Percentiles rank a stretch among this genome's conserved stretches.
Conservation (phyloP, 495 filamentous ascomycete species). For the Staphylotrichum tortipilum region DNA sequence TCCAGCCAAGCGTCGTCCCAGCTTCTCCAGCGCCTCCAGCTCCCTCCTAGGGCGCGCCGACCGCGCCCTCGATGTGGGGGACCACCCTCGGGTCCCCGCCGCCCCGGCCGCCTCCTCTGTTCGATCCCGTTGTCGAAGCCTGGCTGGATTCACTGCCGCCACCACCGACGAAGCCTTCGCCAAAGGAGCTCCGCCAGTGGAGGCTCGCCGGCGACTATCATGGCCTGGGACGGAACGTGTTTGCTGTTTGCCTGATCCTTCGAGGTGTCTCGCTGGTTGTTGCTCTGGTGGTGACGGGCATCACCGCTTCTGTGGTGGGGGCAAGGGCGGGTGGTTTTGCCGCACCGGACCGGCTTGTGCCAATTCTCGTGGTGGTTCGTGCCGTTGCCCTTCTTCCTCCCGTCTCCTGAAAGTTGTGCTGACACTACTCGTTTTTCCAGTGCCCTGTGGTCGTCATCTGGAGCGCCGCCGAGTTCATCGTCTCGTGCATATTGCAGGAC, state of each 20-base stretch:
- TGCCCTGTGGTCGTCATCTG: slow-evolving; percentile 7
- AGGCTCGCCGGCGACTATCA: slow-evolving; percentile 5
- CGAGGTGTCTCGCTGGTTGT: slow-evolving; percentile 10
- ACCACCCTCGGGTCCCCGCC: slow-evolving; percentile 1
- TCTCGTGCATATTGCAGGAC: not conserved
- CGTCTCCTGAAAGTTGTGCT: no score
- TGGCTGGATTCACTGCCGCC: slow-evolving; percentile 20
- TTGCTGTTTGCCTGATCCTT: slow-evolving; percentile 12
- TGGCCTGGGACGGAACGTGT: slow-evolving; percentile 4
- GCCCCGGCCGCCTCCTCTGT: slow-evolving; percentile 10
- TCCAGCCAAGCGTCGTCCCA: not conserved
- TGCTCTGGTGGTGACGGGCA: slow-evolving; percentile 2
- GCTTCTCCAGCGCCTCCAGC: not conserved
- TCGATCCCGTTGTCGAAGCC: slow-evolving; percentile 15
- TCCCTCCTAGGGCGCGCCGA: slow-evolving; percentile 1
- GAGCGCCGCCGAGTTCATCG: slow-evolving; percentile 15
- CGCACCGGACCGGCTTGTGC: not conserved
- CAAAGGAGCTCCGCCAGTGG: slow-evolving; percentile 16
- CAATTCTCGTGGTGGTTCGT: not conserved
- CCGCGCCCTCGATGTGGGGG: slow-evolving; percentile 1
- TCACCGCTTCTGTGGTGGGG: slow-evolving; percentile 1
- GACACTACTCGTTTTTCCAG: slow-evolving; percentile 2
- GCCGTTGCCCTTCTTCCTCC: no score
- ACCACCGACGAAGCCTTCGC: slow-evolving; percentile 9
- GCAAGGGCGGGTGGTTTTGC: not conserved